phyloP scores from a whole-genome alignment of 2,329 filamentous ascomycete species.

The Claviceps purpurea region DNA sequence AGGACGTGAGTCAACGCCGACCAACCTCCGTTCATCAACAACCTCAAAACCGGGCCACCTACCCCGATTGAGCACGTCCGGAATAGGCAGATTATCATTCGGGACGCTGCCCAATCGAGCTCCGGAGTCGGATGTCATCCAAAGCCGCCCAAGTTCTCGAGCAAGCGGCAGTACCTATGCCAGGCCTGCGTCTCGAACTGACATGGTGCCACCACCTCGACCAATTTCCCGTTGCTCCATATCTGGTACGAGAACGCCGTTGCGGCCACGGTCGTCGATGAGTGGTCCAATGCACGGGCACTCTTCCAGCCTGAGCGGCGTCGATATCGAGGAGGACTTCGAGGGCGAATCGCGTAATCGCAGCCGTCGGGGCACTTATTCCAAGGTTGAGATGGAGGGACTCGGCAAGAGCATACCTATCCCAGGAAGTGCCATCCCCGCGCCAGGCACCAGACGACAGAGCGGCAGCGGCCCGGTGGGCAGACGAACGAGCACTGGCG shows the following conservation, averaged over 20 bases:
- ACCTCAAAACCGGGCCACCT: conserved; percentile 35
- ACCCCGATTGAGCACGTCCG: conserved; percentile 46
- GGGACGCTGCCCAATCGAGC: conserved; percentile 45
- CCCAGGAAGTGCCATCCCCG: conserved; percentile 32
- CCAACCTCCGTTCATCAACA: conserved; percentile 23
- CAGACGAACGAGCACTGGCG: conserved; percentile 28
- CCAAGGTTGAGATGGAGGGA: conserved; percentile 31
- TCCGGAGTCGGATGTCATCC: conserved; percentile 31
- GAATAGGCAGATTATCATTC: conserved; percentile 50
- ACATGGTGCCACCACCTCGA: conserved; percentile 40
- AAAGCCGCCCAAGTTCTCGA: conserved; percentile 59
- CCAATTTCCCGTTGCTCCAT: conserved; percentile 54
- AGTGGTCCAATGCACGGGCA: conserved; percentile 48
- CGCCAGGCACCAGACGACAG: conserved; percentile 29
- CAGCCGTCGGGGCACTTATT: conserved; percentile 41
- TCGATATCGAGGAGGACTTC: conserved; percentile 31
- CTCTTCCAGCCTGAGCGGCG: conserved; percentile 43
- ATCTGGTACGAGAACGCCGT: conserved; percentile 46
- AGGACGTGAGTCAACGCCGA: conserved; percentile 39
- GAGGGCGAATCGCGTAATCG: conserved; percentile 34
- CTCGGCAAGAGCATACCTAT: conserved; percentile 25
- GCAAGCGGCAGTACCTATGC: conserved; percentile 46
- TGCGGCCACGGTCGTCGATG: conserved; percentile 60
- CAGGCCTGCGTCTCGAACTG: conserved; percentile 39
- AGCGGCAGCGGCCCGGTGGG: conserved; percentile 29